Evolutionary conservation across 1,284 basidiomycete species (phyloP), one percentile per base, ranked within the genome.

Genomic region (Lentinula novae-zelandiae): DNA sequence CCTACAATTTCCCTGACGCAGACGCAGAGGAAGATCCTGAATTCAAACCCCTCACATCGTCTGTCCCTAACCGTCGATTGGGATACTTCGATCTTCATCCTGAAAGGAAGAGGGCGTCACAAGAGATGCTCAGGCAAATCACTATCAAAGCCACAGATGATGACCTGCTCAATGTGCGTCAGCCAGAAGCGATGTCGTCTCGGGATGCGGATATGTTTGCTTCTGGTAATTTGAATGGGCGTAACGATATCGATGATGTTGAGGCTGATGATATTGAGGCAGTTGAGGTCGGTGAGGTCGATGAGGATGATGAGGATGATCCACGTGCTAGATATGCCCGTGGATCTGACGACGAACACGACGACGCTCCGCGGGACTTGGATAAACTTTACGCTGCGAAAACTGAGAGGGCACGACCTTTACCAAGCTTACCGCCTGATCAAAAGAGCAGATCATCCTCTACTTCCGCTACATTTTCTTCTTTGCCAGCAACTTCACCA

Each of bases 21-120:
- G 62, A 27, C 3, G 2, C 27, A 27, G 27, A 27, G 27, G 27
- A 60, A 15, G 60, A 58, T 42, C 46, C 46, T 4, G 36, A 67
- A 20, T 61, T 65, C 8, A 63, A 60, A 40, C 40, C 15, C 9
- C 44, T 46, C 4, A 22, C 44, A 10, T n/a, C 44, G 5, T 62
- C 63, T 51, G 57, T 53, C 17, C 2, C 57, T 2, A 53, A 80
- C 63, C 75, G 74, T 46, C 77, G 85, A 15, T 53, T 84, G 42
- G 85, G 86, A 0, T 91, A 90, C 70, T 90, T 90, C 69, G 89
- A 90, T 68, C 67, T 89, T 13, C 88, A 91, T 67, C 75, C 76
- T 58, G 75, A 80, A 61, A 67, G 82, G 66, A 67, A 79, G 64
- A 69, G 72, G 8, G 40, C 51, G 5, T 53, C 57, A 61, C 58